Percentiles rank a stretch among this genome's conserved stretches.
These are phyloP conservation scores for Desmodesmus armatus DNA, from an alignment of 139 green algal genomes.

Conservation along the genomic window DNA sequence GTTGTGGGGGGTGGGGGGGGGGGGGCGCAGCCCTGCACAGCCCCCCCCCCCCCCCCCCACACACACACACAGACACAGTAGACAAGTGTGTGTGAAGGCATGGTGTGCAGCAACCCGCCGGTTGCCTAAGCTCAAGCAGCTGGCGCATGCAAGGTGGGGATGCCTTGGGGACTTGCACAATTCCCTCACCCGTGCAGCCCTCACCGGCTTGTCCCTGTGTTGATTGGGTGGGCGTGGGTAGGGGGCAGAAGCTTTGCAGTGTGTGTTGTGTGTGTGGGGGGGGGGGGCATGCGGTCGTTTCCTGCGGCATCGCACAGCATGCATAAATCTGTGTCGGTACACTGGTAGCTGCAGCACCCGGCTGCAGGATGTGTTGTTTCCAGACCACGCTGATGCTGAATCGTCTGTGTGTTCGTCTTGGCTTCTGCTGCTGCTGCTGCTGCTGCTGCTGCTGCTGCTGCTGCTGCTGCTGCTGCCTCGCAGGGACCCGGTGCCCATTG, in stretches of 20 bases:
- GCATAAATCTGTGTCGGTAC: not conserved
- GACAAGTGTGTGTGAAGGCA: too few species aligned
- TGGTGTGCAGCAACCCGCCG: too few species aligned
- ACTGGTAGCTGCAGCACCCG: not conserved
- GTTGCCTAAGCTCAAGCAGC: slow-evolving; percentile 91
- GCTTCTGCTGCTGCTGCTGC: not conserved
- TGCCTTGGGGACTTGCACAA: too few species aligned
- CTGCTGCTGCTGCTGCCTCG: slow-evolving; percentile 2
- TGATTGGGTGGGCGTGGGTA: too few species aligned
- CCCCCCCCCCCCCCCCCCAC: too few species aligned
- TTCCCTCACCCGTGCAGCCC: too few species aligned
- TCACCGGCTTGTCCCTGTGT: too few species aligned
- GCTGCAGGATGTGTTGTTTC: not conserved
- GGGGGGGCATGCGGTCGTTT: not conserved
- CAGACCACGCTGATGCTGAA: not conserved
- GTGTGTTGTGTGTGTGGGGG: too few species aligned
- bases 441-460: not conserved
- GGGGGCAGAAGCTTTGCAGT: too few species aligned
- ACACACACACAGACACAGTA: too few species aligned
- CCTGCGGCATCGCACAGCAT: not conserved
- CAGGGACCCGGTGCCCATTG: slow-evolving; percentile 75
- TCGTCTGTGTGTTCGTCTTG: not conserved
- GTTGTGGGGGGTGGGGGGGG: too few species aligned
- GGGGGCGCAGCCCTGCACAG: too few species aligned
- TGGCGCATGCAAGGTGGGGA: slow-evolving; percentile 50